Conservation (phyloP, 2,329 filamentous ascomycete species). For the Eutypa lata region DNA sequence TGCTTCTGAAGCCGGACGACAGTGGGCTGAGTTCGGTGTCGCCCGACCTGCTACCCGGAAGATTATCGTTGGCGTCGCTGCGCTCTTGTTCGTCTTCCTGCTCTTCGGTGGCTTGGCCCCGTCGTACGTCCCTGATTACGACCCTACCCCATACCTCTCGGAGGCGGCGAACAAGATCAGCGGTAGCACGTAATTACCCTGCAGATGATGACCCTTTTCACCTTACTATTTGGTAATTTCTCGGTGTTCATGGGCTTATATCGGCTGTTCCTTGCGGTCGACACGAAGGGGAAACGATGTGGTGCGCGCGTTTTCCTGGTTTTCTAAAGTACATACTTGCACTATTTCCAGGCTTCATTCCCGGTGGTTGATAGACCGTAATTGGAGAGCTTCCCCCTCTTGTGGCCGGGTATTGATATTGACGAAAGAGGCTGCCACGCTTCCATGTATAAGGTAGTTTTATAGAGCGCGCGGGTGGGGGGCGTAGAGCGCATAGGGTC, state of each 20-base stretch:
- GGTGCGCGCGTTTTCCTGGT: constrained; percentile 15
- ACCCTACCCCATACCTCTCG: constrained; percentile 46
- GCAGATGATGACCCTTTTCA: constrained; percentile 6
- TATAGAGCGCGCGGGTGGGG: constrained; percentile 15
- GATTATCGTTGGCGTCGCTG: constrained; percentile 64
- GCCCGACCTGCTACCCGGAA: constrained; percentile 76
- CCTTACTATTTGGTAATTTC: constrained; percentile 22
- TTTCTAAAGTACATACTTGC: constrained; percentile 23
- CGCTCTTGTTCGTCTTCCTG: constrained; percentile 64
- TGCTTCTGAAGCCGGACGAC: constrained; percentile 65
- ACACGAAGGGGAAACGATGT: constrained; percentile 10
- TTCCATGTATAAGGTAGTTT: constrained; percentile 13
- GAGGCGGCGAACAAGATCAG: constrained; percentile 50
- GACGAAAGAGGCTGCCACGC: constrained; percentile 11
- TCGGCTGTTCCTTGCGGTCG: constrained; percentile 3
- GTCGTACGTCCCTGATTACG: constrained; percentile 53
- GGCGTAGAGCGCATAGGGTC: constrained; percentile 16
- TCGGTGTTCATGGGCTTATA: constrained; percentile 10
- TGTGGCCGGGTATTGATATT: constrained; percentile 6
- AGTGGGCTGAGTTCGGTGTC: constrained; percentile 84
- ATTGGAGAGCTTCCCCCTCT: constrained; percentile 16
- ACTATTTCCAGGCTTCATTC: constrained; percentile 17
- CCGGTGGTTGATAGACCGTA: constrained; percentile 7
- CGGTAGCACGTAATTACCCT: constrained; percentile 20
- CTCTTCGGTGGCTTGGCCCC: constrained; percentile 67